phyloP scores from a whole-genome alignment of 2,329 filamentous ascomycete genomes.

The Penicillium sp. region DNA sequence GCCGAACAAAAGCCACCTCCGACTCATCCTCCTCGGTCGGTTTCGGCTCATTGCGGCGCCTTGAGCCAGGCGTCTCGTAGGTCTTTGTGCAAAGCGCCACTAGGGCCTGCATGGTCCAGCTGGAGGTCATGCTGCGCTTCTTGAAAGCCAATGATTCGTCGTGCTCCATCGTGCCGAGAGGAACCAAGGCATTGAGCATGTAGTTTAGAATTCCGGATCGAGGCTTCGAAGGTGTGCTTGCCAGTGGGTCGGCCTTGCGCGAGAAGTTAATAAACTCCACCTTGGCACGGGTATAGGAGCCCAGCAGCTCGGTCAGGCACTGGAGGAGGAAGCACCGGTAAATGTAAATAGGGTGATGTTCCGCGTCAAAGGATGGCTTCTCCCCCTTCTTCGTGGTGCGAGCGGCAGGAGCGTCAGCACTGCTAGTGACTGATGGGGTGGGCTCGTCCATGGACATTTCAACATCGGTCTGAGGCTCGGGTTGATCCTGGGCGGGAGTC shows the following conservation, averaged over 20 bases:
- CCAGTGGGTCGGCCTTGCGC: slow-evolving; percentile 75
- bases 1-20: slow-evolving; percentile 77
- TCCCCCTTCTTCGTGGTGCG: slow-evolving; percentile 53
- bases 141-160: slow-evolving; percentile 70
- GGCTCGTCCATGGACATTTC: slow-evolving; percentile 45
- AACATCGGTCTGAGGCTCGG: slow-evolving; percentile 40
- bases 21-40: slow-evolving; percentile 36
- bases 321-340: slow-evolving; percentile 94
- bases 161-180: slow-evolving; percentile 60
- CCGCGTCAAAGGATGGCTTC: slow-evolving; percentile 77
- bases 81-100: slow-evolving; percentile 86
- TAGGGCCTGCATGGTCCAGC: slow-evolving; percentile 78
- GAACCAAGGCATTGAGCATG: slow-evolving; percentile 72
- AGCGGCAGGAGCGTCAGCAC: slow-evolving; percentile 21
- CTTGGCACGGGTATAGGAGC: slow-evolving; percentile 90
- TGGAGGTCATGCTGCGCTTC: slow-evolving; percentile 78
- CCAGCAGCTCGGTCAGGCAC: slow-evolving; percentile 81
- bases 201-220: slow-evolving; percentile 91
- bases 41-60: slow-evolving; percentile 46
- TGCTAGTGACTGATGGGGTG: slow-evolving; percentile 29
- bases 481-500: slow-evolving; percentile 25
- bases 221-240: slow-evolving; percentile 86
- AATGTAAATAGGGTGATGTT: slow-evolving; percentile 92
- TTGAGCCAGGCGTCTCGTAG: slow-evolving; percentile 61
- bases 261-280: slow-evolving; percentile 99